Percentiles rank a stretch among this genome's conserved stretches.
These are phyloP conservation scores for Flaveria floridana DNA, from an alignment of 140 eudicot species.

Conservation along the genomic window DNA sequence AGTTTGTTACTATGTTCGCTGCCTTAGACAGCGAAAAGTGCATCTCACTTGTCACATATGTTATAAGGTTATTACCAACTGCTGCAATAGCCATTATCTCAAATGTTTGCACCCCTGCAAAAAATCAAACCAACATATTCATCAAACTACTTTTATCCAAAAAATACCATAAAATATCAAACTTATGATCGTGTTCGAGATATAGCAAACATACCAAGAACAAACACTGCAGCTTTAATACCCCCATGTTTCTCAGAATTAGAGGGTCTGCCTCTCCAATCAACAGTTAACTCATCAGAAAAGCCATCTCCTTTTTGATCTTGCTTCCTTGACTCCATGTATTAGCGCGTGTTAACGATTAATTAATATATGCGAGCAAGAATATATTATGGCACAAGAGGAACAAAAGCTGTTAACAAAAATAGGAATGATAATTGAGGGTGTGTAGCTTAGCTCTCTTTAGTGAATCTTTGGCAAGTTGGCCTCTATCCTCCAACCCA, in stretches of 20 bases:
- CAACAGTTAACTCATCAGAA: slow-evolving; percentile 47
- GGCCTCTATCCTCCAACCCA: slow-evolving; percentile 28
- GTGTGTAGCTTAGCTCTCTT: slow-evolving; percentile 32
- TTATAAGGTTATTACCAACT: slow-evolving; percentile 90
- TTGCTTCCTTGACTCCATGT: slow-evolving; percentile 39
- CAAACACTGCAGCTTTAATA: slow-evolving; percentile 81
- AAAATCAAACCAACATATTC: background rate
- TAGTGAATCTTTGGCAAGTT: slow-evolving; percentile 33
- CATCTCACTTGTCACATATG: slow-evolving; percentile 89
- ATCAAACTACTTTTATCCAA: background rate
- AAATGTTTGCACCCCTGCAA: slow-evolving; percentile 82
- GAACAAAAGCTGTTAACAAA: slow-evolving; percentile 6
- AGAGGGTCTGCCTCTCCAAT: slow-evolving; percentile 89
- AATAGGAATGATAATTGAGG: slow-evolving; percentile 29
- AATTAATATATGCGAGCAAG: background rate
- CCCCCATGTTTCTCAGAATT: slow-evolving; percentile 72
- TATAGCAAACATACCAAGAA: slow-evolving; percentile 58
- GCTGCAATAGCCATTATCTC: slow-evolving; percentile 98
- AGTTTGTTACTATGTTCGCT: slow-evolving; percentile 91
- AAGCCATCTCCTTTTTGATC: slow-evolving; percentile 31
- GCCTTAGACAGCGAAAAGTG: slow-evolving; percentile 76
- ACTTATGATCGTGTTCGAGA: background rate
- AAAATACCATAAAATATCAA: background rate
- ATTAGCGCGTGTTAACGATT: background rate
- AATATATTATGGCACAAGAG: slow-evolving; percentile 13